phyloP scores from a whole-genome alignment of 805 yeast species.

The Saccharomyces cerevisiae region DNA sequence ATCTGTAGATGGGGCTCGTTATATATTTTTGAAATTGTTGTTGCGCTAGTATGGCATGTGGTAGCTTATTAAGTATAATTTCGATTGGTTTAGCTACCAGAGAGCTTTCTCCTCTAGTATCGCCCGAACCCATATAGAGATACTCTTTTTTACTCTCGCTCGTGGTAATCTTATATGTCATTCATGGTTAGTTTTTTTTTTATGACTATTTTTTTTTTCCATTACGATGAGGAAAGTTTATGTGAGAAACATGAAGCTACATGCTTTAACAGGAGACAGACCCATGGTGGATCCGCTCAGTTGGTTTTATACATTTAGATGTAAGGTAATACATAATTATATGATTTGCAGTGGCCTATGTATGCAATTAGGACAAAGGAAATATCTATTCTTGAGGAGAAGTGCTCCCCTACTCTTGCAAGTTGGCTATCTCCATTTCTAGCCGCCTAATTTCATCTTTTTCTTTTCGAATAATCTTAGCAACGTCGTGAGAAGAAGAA shows the following conservation, averaged over 20 bases:
- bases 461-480: slow-evolving; percentile 37
- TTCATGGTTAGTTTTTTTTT: neutral
- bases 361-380: neutral
- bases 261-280: neutral
- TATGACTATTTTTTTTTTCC: neutral
- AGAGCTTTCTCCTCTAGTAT: neutral
- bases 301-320: neutral
- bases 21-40: neutral
- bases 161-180: neutral
- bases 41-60: neutral
- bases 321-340: neutral
- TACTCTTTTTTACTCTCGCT: neutral
- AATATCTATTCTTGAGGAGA: neutral
- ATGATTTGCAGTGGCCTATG: neutral
- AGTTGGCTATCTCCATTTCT: slow-evolving; percentile 31
- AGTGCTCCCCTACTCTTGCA: neutral
- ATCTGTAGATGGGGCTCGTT: neutral
- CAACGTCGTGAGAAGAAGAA: slow-evolving; percentile 20
- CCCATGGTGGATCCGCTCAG: neutral
- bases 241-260: neutral
- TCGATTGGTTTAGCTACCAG: neutral
- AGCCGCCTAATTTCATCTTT: slow-evolving; percentile 39
- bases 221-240: neutral
- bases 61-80: neutral
- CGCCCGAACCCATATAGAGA: neutral